Percentiles rank a stretch among this genome's conserved stretches.
phyloP scores from a whole-genome alignment of 2,329 filamentous ascomycete genomes.

The Trichoderma breve region DNA sequence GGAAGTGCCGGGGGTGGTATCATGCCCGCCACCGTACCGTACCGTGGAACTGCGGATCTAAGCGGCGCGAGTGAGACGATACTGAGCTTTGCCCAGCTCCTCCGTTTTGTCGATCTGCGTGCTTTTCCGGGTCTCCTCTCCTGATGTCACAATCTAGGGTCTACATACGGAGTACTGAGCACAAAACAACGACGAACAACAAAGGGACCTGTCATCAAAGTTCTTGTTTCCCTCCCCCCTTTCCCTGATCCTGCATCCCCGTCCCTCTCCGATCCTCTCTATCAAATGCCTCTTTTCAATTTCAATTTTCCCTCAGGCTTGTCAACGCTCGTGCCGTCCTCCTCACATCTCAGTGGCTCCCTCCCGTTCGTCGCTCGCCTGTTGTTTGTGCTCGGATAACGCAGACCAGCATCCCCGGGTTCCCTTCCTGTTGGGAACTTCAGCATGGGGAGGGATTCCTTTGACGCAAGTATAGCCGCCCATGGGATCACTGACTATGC shows the following conservation, averaged over 20 bases:
- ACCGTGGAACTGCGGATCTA: constrained; percentile 9
- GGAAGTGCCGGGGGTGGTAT: background rate
- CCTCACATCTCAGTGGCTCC: constrained; percentile 8
- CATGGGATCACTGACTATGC: background rate
- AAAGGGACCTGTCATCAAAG: background rate
- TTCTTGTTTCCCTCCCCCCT: background rate
- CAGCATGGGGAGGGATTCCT: background rate
- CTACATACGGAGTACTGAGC: background rate
- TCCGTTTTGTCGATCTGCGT: constrained; percentile 16
- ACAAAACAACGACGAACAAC: background rate
- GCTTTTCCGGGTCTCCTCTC: background rate
- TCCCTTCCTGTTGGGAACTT: background rate
- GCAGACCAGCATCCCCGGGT: background rate
- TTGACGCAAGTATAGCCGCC: constrained; percentile 5
- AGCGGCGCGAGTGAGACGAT: constrained; percentile 3
- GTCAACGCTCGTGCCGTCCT: background rate
- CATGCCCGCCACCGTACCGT: background rate
- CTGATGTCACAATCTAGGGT: constrained; percentile 7
- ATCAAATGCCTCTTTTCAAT: background rate
- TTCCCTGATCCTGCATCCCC: background rate
- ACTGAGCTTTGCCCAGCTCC: constrained; percentile 5
- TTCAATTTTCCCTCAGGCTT: background rate
- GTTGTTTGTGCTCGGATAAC: background rate
- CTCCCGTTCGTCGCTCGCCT: background rate
- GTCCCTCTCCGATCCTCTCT: background rate